Evolutionary conservation across 2,329 filamentous ascomycete species (phyloP).

Genomic region (Xylaria sp.): DNA sequence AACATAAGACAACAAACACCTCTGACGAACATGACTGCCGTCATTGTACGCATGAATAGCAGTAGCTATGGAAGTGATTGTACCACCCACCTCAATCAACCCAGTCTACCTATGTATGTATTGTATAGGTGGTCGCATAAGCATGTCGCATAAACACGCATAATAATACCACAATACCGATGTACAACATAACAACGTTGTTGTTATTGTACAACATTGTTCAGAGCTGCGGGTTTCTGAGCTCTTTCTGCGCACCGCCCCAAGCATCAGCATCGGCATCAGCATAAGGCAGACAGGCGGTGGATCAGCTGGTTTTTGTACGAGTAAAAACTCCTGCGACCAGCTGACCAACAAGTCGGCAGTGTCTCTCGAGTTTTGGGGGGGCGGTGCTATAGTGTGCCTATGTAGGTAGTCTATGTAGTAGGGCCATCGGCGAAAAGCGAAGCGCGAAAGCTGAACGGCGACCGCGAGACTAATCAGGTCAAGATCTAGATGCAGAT

Average conservation of each 20-base stretch:
- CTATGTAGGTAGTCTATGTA: too few relatives aligned
- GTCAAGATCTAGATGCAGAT: not conserved
- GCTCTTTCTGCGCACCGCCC: constrained; percentile 12
- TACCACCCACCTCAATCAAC: not conserved
- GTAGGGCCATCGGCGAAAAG: constrained; percentile 24
- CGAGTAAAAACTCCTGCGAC: constrained; percentile 11
- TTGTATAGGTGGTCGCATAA: not conserved
- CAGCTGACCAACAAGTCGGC: constrained; percentile 28
- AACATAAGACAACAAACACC: constrained; percentile 7
- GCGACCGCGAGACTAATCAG: constrained; percentile 6
- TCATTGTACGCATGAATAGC: constrained; percentile 1
- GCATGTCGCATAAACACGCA: not conserved
- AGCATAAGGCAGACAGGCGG: constrained; percentile 24
- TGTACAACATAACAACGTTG: not conserved
- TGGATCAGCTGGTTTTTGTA: constrained; percentile 29
- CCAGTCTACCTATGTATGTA: not conserved
- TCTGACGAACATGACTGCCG: not conserved
- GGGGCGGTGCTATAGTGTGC: constrained; percentile 24
- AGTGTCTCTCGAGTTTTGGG: constrained; percentile 6
- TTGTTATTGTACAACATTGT: too few relatives aligned
- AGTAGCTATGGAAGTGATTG: not conserved
- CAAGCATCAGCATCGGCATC: constrained; percentile 11
- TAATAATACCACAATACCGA: not conserved
- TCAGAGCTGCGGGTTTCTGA: constrained; percentile 7
- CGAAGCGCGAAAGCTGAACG: constrained; percentile 18